Conservation (phyloP, 2,329 filamentous ascomycete genomes). For the Neonectria sp. region DNA sequence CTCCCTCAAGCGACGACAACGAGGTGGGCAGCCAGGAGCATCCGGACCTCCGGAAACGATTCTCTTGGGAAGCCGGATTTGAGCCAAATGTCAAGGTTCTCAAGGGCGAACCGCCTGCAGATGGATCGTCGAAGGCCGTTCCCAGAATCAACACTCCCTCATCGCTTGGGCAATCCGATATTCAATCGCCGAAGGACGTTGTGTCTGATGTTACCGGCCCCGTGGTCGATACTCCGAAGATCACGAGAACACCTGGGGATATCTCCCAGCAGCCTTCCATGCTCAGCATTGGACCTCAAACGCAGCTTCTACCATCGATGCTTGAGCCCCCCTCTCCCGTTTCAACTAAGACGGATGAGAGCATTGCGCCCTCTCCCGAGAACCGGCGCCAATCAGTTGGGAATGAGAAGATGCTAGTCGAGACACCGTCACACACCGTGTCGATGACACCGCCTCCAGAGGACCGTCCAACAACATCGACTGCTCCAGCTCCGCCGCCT, state of each 20-base stretch:
- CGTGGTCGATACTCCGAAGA: conserved; percentile 36
- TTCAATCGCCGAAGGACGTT: conserved; percentile 33
- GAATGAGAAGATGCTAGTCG: conserved; percentile 61
- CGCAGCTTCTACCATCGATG: conserved; percentile 38
- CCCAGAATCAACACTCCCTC: conserved; percentile 31
- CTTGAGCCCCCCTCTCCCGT: conserved; percentile 62
- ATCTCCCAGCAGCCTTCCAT: conserved; percentile 47
- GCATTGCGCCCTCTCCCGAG: conserved; percentile 40
- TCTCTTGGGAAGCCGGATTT: conserved; percentile 56
- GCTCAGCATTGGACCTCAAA: conserved; percentile 37
- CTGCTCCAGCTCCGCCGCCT: conserved; percentile 32
- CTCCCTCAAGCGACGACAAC: conserved; percentile 9
- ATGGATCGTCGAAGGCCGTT: conserved; percentile 21
- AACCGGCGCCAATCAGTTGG: conserved; percentile 56
- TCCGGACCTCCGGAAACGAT: conserved; percentile 47
- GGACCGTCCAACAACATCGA: conserved; percentile 53
- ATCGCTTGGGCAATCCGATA: conserved; percentile 26
- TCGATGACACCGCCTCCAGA: conserved; percentile 56
- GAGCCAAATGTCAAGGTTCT: conserved; percentile 35
- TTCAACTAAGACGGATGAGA: conserved; percentile 55
- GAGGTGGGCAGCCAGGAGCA: conserved; percentile 26
- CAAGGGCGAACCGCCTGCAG: conserved; percentile 29
- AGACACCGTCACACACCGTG: conserved; percentile 52
- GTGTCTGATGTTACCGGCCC: conserved; percentile 27
- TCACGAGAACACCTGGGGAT: conserved; percentile 37